Percentiles rank a stretch among this genome's conserved stretches.
These are phyloP conservation scores for Pyracantha coccinea DNA, from an alignment of 331 rosid genomes.

Conservation along the genomic window DNA sequence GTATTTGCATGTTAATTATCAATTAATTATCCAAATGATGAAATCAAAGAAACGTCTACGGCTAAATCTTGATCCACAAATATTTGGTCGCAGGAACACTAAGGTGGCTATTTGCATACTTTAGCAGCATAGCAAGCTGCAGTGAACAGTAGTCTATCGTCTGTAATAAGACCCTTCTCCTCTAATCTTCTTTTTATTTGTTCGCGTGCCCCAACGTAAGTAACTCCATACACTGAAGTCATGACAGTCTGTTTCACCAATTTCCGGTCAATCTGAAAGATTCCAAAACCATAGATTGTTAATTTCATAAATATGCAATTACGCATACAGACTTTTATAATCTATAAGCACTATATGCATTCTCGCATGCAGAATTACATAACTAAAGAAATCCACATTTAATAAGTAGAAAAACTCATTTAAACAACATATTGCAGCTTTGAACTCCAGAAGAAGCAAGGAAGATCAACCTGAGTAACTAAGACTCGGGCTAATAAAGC, in stretches of 20 bases:
- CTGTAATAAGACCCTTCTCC: conserved; percentile 70
- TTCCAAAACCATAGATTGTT: conserved; percentile 12
- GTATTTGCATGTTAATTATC: neutral
- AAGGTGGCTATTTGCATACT: conserved; percentile 34
- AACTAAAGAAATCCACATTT: neutral
- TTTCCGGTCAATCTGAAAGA: conserved; percentile 76
- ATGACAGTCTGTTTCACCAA: conserved; percentile 81
- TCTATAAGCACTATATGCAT: neutral
- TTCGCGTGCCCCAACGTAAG: conserved; percentile 79
- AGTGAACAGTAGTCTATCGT: conserved; percentile 52
- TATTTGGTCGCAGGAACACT: conserved; percentile 10
- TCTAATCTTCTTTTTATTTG: conserved; percentile 76
- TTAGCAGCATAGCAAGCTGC: conserved; percentile 85
- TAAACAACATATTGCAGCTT: neutral
- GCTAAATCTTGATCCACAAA: neutral
- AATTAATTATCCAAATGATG: neutral
- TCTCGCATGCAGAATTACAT: neutral
- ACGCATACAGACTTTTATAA: neutral
- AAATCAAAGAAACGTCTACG: neutral
- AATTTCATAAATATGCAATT: neutral
- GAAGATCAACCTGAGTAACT: conserved; percentile 49
- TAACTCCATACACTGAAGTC: conserved; percentile 92
- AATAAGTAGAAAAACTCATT: neutral
- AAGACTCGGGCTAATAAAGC: conserved; percentile 61
- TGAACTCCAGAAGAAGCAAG: conserved; percentile 8